Conservation (phyloP, 106 monocot genomes). For the Ottelia alismoides region DNA sequence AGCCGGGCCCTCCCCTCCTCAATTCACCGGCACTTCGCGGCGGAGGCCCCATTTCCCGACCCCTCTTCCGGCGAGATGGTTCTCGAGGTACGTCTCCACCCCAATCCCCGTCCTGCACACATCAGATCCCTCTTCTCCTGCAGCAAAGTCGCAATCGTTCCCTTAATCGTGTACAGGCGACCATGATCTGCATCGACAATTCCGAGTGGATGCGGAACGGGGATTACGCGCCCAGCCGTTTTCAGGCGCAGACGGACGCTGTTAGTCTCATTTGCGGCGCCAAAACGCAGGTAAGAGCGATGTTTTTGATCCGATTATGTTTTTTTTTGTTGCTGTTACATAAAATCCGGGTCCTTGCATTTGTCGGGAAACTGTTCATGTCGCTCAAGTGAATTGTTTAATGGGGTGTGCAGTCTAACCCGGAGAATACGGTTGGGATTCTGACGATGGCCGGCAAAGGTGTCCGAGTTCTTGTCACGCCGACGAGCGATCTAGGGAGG, state of each 20-base stretch:
- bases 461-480: conserved; percentile 86
- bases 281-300: conserved; percentile 90
- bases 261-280: conserved; percentile 94
- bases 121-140: background rate
- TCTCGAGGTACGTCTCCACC: conserved; percentile 5
- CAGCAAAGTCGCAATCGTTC: background rate
- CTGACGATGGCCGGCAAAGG: conserved; percentile 95
- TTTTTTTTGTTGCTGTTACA: no score
- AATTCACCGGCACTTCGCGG: no score
- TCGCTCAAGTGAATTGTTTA: no score
- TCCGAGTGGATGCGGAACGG: conserved; percentile 99
- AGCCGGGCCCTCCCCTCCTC: no score
- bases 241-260: conserved; percentile 88
- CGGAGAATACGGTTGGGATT: conserved; percentile 92
- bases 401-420: conserved; percentile 64
- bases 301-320: no score
- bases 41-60: background rate
- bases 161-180: conserved; percentile 39
- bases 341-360: no score
- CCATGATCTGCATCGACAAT: conserved; percentile 98
- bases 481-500: conserved; percentile 90
- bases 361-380: no score
- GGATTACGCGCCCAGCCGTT: conserved; percentile 71
- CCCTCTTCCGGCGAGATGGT: conserved; percentile 1
- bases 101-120: no score